phyloP scores from a whole-genome alignment of 2,329 filamentous ascomycete genomes.

The Ilyonectria robusta region DNA sequence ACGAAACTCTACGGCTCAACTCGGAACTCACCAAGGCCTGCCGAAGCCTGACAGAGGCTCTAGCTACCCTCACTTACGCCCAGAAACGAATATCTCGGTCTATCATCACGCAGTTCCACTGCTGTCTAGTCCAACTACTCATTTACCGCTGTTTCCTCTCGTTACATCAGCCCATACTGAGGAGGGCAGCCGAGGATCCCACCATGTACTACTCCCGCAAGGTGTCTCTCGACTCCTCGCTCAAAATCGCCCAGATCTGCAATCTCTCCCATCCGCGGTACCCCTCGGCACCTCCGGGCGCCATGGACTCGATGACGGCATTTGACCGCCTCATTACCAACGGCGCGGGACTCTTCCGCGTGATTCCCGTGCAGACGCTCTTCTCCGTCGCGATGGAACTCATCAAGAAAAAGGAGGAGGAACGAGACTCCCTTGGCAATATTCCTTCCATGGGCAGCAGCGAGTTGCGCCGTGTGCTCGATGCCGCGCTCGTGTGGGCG shows the following conservation, averaged over 20 bases:
- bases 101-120: constrained; percentile 56
- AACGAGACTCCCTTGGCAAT: constrained; percentile 50
- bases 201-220: constrained; percentile 68
- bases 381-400: constrained; percentile 63
- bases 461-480: constrained; percentile 52
- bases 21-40: constrained; percentile 59
- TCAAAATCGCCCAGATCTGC: constrained; percentile 54
- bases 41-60: constrained; percentile 50
- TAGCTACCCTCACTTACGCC: constrained; percentile 54
- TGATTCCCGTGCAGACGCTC: constrained; percentile 56
- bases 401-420: constrained; percentile 60
- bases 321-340: constrained; percentile 58
- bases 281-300: constrained; percentile 29
- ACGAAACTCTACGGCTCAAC: constrained; percentile 63
- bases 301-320: constrained; percentile 45
- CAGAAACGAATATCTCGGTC: constrained; percentile 39
- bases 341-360: constrained; percentile 60
- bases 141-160: constrained; percentile 65
- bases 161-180: constrained; percentile 67
- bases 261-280: constrained; percentile 43
- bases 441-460: constrained; percentile 48
- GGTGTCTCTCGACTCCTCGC: constrained; percentile 60
- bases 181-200: constrained; percentile 60
- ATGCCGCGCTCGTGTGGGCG: constrained; percentile 50
- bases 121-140: constrained; percentile 59